These are phyloP conservation scores for Rosa persica DNA, from an alignment of 306 rosid genomes.

Conservation along the genomic window DNA sequence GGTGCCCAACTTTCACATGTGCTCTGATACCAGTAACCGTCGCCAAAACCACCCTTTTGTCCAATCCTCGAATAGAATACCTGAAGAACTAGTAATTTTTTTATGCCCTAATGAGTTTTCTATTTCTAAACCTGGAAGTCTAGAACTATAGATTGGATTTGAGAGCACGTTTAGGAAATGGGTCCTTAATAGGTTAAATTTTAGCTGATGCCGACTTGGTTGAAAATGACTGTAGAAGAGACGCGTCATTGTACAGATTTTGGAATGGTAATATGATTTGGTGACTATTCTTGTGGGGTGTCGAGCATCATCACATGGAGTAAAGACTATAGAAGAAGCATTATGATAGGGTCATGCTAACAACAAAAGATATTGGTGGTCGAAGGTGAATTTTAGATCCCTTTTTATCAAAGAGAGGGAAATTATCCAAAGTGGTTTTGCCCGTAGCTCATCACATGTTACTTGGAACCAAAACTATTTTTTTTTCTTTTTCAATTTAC, in stretches of 20 bases:
- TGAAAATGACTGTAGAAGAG: slow-evolving; percentile 23
- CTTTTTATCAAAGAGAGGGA: not conserved
- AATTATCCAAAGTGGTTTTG: not conserved
- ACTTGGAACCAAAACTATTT: not conserved
- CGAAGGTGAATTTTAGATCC: not conserved
- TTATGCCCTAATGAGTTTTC: not conserved
- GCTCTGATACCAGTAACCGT: not conserved
- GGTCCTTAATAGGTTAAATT: not conserved
- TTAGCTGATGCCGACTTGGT: not conserved
- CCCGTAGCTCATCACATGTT: not conserved
- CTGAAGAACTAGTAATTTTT: not conserved
- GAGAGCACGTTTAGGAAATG: not conserved
- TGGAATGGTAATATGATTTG: not conserved
- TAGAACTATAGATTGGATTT: not conserved
- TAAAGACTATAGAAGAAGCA: not conserved
- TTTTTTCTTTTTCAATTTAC: too few species aligned
- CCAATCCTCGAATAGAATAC: not conserved
- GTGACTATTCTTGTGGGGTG: not conserved
- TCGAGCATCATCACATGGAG: slow-evolving; percentile 15
- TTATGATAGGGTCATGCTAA: slow-evolving; percentile 3
- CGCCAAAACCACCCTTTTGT: slow-evolving; percentile 5
- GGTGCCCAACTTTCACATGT: slow-evolving; percentile 36
- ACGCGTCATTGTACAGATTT: not conserved
- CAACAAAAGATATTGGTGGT: not conserved
- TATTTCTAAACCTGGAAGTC: not conserved